Evolutionary conservation across 2,329 filamentous ascomycete species (phyloP).

Genomic region (Ophiostoma quercus): DNA sequence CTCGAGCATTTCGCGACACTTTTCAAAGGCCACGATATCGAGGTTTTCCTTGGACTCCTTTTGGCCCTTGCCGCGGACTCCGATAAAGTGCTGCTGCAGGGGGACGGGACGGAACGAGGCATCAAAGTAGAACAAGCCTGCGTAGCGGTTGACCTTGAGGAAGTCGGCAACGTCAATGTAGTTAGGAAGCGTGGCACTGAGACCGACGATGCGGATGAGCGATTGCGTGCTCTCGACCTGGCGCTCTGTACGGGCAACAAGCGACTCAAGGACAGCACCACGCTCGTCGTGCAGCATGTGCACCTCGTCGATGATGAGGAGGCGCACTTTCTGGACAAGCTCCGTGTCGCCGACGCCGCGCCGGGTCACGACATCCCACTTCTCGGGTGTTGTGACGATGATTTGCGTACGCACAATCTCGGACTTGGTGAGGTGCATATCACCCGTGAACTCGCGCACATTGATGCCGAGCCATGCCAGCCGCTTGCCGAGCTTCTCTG

Average conservation of each 20-base stretch:
- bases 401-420: slow-evolving; percentile 96
- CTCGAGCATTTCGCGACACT: slow-evolving; percentile 88
- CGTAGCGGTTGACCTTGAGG: slow-evolving; percentile 87
- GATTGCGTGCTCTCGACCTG: slow-evolving; percentile 98
- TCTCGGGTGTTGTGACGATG: slow-evolving; percentile 96
- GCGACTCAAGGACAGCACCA: slow-evolving; percentile 89
- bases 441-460: slow-evolving; percentile 89
- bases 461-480: slow-evolving; percentile 90
- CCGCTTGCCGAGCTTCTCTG: slow-evolving; percentile 85
- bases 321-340: slow-evolving; percentile 90
- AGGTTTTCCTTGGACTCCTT: slow-evolving; percentile 84
- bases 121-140: slow-evolving; percentile 95
- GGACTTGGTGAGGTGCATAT: slow-evolving; percentile 96
- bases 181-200: slow-evolving; percentile 94
- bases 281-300: slow-evolving; percentile 99
- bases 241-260: slow-evolving; percentile 89
- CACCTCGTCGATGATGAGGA: slow-evolving; percentile 97
- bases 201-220: slow-evolving; percentile 88
- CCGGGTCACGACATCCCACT: slow-evolving; percentile 97
- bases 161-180: slow-evolving; percentile 97
- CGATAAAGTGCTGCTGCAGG: slow-evolving; percentile 93
- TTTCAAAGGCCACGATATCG: slow-evolving; percentile 83
- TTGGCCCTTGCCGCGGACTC: slow-evolving; percentile 85
- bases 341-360: slow-evolving; percentile 98
- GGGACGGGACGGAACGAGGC: slow-evolving; percentile 92